Evolutionary conservation across 257 asterid species (phyloP).

Genomic region (Echites panduratus): DNA sequence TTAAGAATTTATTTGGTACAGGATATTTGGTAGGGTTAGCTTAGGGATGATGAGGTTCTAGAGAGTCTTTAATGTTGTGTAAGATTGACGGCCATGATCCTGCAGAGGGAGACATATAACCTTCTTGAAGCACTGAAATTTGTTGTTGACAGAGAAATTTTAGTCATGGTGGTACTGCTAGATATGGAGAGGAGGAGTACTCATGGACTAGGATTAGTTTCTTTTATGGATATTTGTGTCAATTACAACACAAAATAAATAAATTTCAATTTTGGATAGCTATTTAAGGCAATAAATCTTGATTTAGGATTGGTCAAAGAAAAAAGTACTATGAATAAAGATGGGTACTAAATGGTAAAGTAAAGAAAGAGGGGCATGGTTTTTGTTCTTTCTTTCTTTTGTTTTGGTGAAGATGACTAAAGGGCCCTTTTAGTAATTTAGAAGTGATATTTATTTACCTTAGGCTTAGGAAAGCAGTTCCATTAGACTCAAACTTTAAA

Average conservation of each 20-base stretch:
- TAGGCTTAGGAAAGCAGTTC: too few species aligned
- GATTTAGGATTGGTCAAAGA: not conserved
- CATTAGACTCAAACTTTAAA: too few species aligned
- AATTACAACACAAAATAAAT: not conserved
- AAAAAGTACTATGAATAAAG: too few species aligned
- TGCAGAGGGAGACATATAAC: not conserved
- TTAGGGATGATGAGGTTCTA: not conserved
- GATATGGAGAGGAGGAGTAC: too few species aligned
- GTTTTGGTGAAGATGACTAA: too few species aligned
- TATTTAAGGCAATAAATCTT: not conserved
- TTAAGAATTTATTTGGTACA: not conserved
- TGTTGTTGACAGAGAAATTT: not conserved
- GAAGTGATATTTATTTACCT: too few species aligned
- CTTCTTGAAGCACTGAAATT: slow-evolving; percentile 3
- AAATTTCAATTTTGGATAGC: not conserved
- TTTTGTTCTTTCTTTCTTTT: not conserved
- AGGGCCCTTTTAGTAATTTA: too few species aligned
- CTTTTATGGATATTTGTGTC: not conserved
- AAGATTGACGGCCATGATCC: slow-evolving; percentile 5
- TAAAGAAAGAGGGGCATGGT: too few species aligned
- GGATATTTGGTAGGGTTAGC: not conserved
- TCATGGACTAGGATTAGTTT: not conserved
- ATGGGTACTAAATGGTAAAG: too few species aligned
- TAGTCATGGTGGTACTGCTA: not conserved
- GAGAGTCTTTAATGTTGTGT: not conserved